Evolutionary conservation across 1,139 yeast genomes (phyloP).

Genomic region (Scheffersomyces insectosa): DNA sequence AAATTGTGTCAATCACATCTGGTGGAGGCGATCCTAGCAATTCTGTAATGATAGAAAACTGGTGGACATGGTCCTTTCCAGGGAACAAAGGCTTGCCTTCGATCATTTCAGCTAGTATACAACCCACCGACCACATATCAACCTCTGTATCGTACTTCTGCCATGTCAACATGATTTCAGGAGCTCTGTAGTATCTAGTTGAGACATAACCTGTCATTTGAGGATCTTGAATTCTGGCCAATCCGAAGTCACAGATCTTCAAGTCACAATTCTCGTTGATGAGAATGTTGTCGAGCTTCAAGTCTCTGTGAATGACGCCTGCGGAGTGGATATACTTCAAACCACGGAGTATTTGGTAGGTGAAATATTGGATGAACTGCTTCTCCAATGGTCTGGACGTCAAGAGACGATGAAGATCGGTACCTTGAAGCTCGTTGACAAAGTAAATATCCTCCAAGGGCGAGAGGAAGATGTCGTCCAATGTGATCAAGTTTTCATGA

Average conservation of each 20-base stretch:
- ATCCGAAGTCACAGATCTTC: slow-evolving; percentile 42
- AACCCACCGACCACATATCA: slow-evolving; percentile 99
- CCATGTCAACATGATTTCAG: slow-evolving; percentile 99
- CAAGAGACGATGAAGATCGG: slow-evolving; percentile 87
- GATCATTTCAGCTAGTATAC: slow-evolving; percentile 97
- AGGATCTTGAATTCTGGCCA: slow-evolving; percentile 96
- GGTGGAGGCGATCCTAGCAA: slow-evolving; percentile 94
- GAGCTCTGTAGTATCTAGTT: slow-evolving; percentile 96
- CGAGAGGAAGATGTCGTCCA: slow-evolving; percentile 91
- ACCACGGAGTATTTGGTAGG: slow-evolving; percentile 39
- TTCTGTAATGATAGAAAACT: slow-evolving; percentile 94
- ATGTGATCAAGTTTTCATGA: slow-evolving; percentile 90
- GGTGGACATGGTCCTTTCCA: slow-evolving; percentile 98
- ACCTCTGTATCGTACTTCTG: slow-evolving; percentile 99
- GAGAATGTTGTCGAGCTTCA: slow-evolving; percentile 28
- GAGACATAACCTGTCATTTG: slow-evolving; percentile 99
- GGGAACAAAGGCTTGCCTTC: slow-evolving; percentile 99
- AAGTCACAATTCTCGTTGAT: slow-evolving; percentile 31
- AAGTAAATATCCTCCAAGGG: slow-evolving; percentile 96
- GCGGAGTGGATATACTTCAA: slow-evolving; percentile 30
- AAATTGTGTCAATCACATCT: slow-evolving; percentile 93
- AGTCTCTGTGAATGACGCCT: slow-evolving; percentile 32
- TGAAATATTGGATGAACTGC: slow-evolving; percentile 93
- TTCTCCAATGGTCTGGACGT: slow-evolving; percentile 93
- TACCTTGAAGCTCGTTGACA: slow-evolving; percentile 95